Evolutionary conservation across 2,329 filamentous ascomycete genomes (phyloP).

Genomic region (Fusarium sp.): DNA sequence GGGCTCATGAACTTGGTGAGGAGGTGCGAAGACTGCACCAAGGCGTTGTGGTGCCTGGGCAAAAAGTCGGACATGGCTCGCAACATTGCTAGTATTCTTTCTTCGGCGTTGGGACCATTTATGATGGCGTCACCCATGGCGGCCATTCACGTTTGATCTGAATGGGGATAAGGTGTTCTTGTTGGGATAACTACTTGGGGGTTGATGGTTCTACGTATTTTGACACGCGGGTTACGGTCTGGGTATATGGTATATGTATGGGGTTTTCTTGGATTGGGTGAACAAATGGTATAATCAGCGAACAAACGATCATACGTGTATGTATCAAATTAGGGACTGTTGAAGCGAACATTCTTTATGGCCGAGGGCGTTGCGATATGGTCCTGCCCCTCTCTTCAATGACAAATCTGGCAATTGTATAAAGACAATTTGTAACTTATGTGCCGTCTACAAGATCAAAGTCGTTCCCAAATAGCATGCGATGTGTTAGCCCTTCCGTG

Average conservation of each 20-base stretch:
- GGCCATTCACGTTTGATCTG: slow-evolving; percentile 24
- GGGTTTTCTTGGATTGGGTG: not conserved
- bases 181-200: not conserved
- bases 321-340: slow-evolving; percentile 16
- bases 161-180: slow-evolving; percentile 30
- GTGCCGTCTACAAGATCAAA: not conserved
- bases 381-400: slow-evolving; percentile 1
- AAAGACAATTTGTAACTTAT: not conserved
- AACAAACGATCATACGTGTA: slow-evolving; percentile 10
- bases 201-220: slow-evolving; percentile 9
- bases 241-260: slow-evolving; percentile 4
- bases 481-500: not conserved
- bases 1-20: slow-evolving; percentile 44
- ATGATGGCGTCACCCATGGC: slow-evolving; percentile 37
- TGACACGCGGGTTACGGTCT: slow-evolving; percentile 2
- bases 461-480: not conserved
- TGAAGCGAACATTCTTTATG: slow-evolving; percentile 23
- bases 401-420: not conserved
- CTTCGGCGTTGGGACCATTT: slow-evolving; percentile 41
- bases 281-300: slow-evolving; percentile 14
- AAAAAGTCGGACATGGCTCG: slow-evolving; percentile 64
- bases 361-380: not conserved
- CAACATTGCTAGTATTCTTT: slow-evolving; percentile 43
- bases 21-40: slow-evolving; percentile 61
- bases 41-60: slow-evolving; percentile 65